Conservation (phyloP, 2,329 filamentous ascomycete genomes). For the Colletotrichum liriopes region DNA sequence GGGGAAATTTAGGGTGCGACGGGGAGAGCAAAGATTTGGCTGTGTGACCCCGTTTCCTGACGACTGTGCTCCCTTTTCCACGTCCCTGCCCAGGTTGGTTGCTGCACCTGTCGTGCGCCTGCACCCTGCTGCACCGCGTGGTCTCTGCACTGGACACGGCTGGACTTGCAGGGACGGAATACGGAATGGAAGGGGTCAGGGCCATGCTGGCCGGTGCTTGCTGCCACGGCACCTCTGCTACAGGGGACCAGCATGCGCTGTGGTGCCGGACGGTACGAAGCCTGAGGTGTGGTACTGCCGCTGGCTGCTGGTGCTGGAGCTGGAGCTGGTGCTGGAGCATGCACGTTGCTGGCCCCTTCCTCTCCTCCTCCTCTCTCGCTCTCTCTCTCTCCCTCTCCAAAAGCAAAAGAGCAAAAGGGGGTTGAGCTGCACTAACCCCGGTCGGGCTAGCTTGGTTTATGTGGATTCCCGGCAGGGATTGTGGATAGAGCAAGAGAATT, state of each 20-base stretch:
- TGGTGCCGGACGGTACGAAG: not conserved
- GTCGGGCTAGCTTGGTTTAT: conserved; percentile 18
- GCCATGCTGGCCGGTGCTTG: not conserved
- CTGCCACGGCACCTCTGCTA: conserved; percentile 15
- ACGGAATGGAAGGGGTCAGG: not conserved
- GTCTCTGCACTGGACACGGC: not conserved
- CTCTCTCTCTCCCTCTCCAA: not conserved
- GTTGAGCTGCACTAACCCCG: conserved; percentile 28
- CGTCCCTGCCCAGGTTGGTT: not conserved
- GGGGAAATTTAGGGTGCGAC: conserved; percentile 45
- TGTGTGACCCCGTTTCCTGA: conserved; percentile 36
- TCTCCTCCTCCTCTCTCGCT: not conserved
- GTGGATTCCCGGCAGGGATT: conserved; percentile 27
- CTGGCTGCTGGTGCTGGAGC: conserved; percentile 13
- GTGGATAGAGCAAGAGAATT: conserved; percentile 37
- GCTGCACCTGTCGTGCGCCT: not conserved
- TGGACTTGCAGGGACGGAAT: not conserved
- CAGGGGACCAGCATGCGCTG: conserved; percentile 15
- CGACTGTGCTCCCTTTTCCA: conserved; percentile 27
- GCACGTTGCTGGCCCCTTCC: conserved; percentile 33
- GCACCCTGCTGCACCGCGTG: not conserved
- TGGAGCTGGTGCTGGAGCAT: conserved; percentile 3
- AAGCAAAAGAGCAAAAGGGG: conserved; percentile 34
- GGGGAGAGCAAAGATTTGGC: conserved; percentile 39
- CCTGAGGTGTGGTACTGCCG: not conserved